phyloP scores from a whole-genome alignment of 2,329 filamentous ascomycete genomes.

The Aureobasidium lini region DNA sequence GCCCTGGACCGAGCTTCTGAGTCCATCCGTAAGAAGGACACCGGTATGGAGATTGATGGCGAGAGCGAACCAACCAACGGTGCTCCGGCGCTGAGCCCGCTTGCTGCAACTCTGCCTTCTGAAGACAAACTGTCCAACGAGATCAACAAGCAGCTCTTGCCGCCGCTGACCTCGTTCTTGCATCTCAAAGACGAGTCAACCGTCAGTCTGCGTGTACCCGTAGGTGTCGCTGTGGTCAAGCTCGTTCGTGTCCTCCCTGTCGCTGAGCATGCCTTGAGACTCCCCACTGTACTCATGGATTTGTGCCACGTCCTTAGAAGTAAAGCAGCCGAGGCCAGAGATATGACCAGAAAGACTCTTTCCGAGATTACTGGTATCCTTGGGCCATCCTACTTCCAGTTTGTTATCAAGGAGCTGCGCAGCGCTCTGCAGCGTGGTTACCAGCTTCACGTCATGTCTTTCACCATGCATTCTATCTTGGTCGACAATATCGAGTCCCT shows the following conservation, averaged over 20 bases:
- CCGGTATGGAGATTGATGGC: not conserved
- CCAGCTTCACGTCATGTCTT: constrained; percentile 90
- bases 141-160: constrained; percentile 66
- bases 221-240: constrained; percentile 83
- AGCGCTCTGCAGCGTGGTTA: constrained; percentile 78
- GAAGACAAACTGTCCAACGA: constrained; percentile 47
- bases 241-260: constrained; percentile 72
- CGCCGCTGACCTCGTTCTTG: constrained; percentile 72
- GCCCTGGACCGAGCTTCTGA: constrained; percentile 46
- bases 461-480: constrained; percentile 86
- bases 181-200: constrained; percentile 93
- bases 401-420: constrained; percentile 85
- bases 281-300: constrained; percentile 81
- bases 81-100: not conserved
- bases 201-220: constrained; percentile 84
- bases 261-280: constrained; percentile 61
- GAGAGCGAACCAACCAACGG: not conserved
- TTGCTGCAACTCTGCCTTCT: constrained; percentile 37
- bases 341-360: constrained; percentile 83
- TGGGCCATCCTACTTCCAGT: constrained; percentile 76
- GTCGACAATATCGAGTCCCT: constrained; percentile 66
- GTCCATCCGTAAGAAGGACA: not conserved
- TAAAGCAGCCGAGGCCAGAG: constrained; percentile 77
- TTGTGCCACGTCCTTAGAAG: constrained; percentile 89
- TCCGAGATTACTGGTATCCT: constrained; percentile 74